Conservation (phyloP, 441 rosid genomes). For the Gossypium gossypioides region DNA sequence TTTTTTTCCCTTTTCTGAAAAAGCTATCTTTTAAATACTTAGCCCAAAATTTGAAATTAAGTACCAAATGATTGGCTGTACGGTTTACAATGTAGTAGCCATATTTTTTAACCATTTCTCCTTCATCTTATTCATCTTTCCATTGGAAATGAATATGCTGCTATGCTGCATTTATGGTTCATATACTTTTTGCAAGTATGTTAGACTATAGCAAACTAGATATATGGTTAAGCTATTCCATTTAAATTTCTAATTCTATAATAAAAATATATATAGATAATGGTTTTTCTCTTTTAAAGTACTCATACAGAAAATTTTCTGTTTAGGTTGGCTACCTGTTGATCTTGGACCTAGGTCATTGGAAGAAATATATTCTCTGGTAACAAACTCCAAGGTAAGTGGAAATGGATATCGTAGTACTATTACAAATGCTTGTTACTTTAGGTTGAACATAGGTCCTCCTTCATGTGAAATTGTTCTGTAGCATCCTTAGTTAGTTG, state of each 20-base stretch:
- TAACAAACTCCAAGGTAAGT: conserved; percentile 49
- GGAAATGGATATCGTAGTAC: background rate
- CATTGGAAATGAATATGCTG: background rate
- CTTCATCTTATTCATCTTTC: background rate
- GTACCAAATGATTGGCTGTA: background rate
- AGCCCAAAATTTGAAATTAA: background rate
- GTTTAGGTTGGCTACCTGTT: conserved; percentile 55
- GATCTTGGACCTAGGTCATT: conserved; percentile 58
- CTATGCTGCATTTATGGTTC: background rate
- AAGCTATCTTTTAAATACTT: background rate
- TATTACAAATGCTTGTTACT: background rate
- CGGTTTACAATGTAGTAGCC: background rate
- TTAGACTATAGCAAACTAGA: background rate
- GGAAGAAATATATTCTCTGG: conserved; percentile 40
- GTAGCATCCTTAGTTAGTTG: background rate
- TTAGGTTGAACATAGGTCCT: background rate
- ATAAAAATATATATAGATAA: background rate
- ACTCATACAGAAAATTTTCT: conserved; percentile 10
- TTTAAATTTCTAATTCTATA: background rate
- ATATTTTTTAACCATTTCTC: background rate
- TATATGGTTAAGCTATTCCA: background rate
- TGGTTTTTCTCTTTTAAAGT: background rate
- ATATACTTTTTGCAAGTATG: background rate
- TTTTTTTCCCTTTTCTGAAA: background rate
- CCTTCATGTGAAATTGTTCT: background rate